Evolutionary conservation across 2,329 filamentous ascomycete genomes (phyloP), one percentile per base, ranked within the genome.

Genomic region (Xylariaceae sp.): DNA sequence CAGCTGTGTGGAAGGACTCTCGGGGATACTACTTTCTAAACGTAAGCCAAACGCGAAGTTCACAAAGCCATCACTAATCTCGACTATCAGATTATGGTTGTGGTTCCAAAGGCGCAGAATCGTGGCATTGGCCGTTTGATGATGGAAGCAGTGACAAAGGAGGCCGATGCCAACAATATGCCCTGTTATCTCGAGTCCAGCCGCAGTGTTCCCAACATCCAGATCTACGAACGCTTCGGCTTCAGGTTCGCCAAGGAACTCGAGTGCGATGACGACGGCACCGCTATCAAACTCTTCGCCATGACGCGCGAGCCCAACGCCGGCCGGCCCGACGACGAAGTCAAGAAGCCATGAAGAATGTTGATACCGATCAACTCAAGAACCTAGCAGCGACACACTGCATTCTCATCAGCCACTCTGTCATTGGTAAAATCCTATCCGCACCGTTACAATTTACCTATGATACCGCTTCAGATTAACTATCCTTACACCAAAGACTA

Each of bases 11-110:
- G 88, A 82, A 76, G 0, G 85, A 88, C 58, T 77, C 80, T 0
- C 76, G 79, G 4, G 88, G 88, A 0, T 90, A 90, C 68, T 90
- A 89, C 68, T 90, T 90, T 65, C 86, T 88, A 64, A 91, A 90
- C 68, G 61, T 64, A 57, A 55, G 62, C 23, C 8, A 11, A 34
- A 13, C 35, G 15, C 51, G 35, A 48, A 18, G 6, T 48, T 23
- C 18, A 42, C 23, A 11, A 53, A 44, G 50, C 39, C 35, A 51
- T 42, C 45, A 49, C 48, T 57, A 17, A 57, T 50, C 51, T 45
- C 30, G 2, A 52, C 23, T 7, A 23, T 15, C 7, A 62, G 61
- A 88, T 90, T 62, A 83, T 90, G 67, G 86, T 87, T 0, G 87
- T 90, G 1, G 71, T 83, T 13, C 85, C 87, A 0, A 80, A 84